A percentile compares a stretch with the other conserved stretches of the same genome.
Conservation (phyloP, 495 filamentous ascomycete species). For the Chlorociboria aeruginascens region DNA sequence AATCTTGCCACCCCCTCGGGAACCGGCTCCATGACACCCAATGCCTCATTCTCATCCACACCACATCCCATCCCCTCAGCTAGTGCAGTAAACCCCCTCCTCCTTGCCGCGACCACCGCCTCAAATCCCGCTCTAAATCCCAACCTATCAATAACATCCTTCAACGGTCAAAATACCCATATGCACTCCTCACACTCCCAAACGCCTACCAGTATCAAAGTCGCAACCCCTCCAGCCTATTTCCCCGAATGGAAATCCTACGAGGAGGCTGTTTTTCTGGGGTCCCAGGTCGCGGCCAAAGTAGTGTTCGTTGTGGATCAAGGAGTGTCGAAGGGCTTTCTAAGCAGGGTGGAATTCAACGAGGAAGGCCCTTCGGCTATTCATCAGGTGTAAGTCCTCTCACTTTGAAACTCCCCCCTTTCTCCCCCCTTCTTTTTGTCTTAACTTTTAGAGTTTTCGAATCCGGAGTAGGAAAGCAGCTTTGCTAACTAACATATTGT, state of each 20-base stretch:
- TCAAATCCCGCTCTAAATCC: conserved; percentile 40
- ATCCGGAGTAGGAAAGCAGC: too few species aligned
- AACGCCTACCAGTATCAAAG: conserved; percentile 77
- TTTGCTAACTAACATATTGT: background rate
- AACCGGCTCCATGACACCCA: conserved; percentile 85
- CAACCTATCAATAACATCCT: conserved; percentile 7
- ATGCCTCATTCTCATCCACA: conserved; percentile 44
- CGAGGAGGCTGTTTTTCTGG: conserved; percentile 71
- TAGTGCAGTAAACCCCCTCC: conserved; percentile 72
- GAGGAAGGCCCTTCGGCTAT: conserved; percentile 62
- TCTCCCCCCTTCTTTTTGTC: background rate
- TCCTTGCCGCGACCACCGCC: conserved; percentile 82
- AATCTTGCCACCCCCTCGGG: conserved; percentile 80
- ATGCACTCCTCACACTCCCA: conserved; percentile 73
- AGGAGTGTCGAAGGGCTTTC: conserved; percentile 56
- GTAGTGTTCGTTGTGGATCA: conserved; percentile 50
- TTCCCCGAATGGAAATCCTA: conserved; percentile 88
- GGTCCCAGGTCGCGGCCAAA: conserved; percentile 32
- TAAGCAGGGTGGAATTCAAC: conserved; percentile 67
- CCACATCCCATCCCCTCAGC: conserved; percentile 35
- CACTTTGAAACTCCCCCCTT: background rate
- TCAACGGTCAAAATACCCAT: conserved; percentile 14
- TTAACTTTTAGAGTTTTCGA: background rate
- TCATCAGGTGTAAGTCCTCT: conserved; percentile 29
- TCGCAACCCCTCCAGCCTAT: conserved; percentile 69